Conservation (phyloP, 1,284 basidiomycete species). For the Fomitopsis schrenkii region DNA sequence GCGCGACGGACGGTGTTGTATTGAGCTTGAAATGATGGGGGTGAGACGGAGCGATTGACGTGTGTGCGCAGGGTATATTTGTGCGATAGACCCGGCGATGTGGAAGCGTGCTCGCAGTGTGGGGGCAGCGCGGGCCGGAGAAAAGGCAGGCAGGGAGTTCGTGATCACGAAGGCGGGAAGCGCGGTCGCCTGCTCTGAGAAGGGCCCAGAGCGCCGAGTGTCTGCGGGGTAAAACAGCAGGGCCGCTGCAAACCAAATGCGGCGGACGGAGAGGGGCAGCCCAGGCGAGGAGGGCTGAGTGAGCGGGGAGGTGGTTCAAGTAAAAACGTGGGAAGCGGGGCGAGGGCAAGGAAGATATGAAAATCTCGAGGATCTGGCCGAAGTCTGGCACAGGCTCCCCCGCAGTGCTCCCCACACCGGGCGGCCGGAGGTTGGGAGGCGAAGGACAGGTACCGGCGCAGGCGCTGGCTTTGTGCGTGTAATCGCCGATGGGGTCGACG, state of each 20-base stretch:
- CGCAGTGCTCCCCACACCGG: not conserved
- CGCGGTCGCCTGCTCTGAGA: not conserved
- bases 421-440: not conserved
- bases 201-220: not conserved
- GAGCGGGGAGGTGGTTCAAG: not conserved
- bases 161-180: slow-evolving; percentile 1
- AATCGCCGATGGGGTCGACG: not conserved
- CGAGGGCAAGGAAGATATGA: not conserved
- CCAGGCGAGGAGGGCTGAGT: not conserved
- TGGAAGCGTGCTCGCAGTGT: not conserved
- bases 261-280: not conserved
- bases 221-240: not conserved
- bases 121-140: not conserved
- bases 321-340: not conserved
- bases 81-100: not conserved
- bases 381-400: not conserved
- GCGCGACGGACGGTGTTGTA: not conserved
- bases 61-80: not conserved
- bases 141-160: not conserved
- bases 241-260: not conserved
- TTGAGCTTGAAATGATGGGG: not conserved
- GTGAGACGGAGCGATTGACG: not conserved
- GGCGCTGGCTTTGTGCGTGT: not conserved
- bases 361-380: not conserved
- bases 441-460: not conserved